Evolutionary conservation across 768 basidiomycete genomes (phyloP).

Genomic region (Saitozyma sp.): DNA sequence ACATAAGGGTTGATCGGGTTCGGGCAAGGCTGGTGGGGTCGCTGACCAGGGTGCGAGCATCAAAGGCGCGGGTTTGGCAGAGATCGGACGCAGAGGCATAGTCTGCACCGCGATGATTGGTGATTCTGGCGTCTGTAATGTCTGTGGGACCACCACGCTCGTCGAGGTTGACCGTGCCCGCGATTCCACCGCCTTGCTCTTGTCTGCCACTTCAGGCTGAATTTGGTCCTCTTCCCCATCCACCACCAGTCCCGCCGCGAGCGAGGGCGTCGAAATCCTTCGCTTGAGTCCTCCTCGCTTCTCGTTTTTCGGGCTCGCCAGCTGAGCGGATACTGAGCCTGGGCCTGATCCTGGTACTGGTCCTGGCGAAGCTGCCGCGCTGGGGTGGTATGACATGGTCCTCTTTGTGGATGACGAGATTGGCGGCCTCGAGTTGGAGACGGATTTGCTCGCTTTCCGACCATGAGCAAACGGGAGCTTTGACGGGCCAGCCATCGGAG

Average conservation of each 20-base stretch:
- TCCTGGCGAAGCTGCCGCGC: slow-evolving; percentile 1
- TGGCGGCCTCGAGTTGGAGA: slow-evolving; percentile 21
- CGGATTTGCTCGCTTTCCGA: slow-evolving; percentile 32
- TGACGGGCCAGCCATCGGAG: slow-evolving; percentile 20
- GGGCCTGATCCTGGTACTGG: neutral
- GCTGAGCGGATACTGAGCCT: too few relatives aligned
- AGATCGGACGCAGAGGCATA: neutral
- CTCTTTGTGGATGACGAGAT: slow-evolving; percentile 7
- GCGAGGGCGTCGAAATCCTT: slow-evolving; percentile 31
- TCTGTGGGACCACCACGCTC: slow-evolving; percentile 30
- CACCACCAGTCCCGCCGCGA: slow-evolving; percentile 9
- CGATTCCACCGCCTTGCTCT: slow-evolving; percentile 17
- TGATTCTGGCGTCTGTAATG: neutral
- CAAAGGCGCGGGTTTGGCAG: neutral
- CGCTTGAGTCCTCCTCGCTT: slow-evolving; percentile 25
- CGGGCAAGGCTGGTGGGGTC: slow-evolving; percentile 15
- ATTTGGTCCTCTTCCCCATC: slow-evolving; percentile 6
- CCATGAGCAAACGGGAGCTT: neutral
- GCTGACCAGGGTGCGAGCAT: slow-evolving; percentile 6
- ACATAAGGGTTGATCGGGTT: neutral
- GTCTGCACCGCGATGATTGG: slow-evolving; percentile 2
- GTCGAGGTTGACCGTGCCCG: slow-evolving; percentile 44
- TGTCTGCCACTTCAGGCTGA: neutral
- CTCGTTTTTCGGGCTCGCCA: neutral
- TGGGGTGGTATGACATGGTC: slow-evolving; percentile 20